These are phyloP conservation scores for Botryobasidium botryosum DNA, from an alignment of 768 basidiomycete genomes.

Conservation along the genomic window DNA sequence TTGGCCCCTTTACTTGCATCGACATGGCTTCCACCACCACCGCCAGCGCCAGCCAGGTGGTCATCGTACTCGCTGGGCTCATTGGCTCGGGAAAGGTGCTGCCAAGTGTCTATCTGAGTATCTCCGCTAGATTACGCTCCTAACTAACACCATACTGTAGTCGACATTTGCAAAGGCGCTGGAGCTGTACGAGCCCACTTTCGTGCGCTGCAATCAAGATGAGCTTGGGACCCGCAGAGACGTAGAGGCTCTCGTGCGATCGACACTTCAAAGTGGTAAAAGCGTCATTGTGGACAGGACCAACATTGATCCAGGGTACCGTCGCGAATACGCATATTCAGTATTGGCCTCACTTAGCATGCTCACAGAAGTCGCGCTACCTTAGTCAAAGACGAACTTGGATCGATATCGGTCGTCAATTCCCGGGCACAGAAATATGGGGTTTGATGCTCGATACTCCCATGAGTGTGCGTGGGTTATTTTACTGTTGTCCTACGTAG, in stretches of 20 bases:
- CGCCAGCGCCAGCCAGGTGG: no score
- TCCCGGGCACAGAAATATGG: conserved; percentile 46
- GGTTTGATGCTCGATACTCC: conserved; percentile 51
- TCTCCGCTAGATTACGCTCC: conserved; percentile 2
- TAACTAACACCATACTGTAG: conserved; percentile 23
- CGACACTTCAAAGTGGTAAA: conserved; percentile 34
- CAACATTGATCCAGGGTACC: conserved; percentile 37
- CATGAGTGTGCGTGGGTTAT: no score
- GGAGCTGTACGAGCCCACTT: conserved; percentile 38
- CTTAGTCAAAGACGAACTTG: conserved; percentile 24
- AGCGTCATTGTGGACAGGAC: conserved; percentile 72
- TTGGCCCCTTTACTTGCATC: no score
- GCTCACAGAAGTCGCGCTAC: conserved; percentile 14
- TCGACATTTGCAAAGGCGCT: conserved; percentile 62
- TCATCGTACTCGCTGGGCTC: conserved; percentile 58
- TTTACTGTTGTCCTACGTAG: no score
- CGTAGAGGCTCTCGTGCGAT: conserved; percentile 45
- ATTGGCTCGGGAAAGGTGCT: conserved; percentile 58
- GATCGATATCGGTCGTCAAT: conserved; percentile 54
- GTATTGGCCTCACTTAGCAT: conserved; percentile 40
- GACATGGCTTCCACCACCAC: no score
- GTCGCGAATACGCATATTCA: conserved; percentile 1
- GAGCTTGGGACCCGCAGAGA: conserved; percentile 48
- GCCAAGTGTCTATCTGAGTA: conserved; percentile 4
- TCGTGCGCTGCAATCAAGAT: conserved; percentile 64